A percentile compares a stretch with the other conserved stretches of the same genome.
phyloP scores from a whole-genome alignment of 1,284 basidiomycete species.

The Caloboletus inedulis region DNA sequence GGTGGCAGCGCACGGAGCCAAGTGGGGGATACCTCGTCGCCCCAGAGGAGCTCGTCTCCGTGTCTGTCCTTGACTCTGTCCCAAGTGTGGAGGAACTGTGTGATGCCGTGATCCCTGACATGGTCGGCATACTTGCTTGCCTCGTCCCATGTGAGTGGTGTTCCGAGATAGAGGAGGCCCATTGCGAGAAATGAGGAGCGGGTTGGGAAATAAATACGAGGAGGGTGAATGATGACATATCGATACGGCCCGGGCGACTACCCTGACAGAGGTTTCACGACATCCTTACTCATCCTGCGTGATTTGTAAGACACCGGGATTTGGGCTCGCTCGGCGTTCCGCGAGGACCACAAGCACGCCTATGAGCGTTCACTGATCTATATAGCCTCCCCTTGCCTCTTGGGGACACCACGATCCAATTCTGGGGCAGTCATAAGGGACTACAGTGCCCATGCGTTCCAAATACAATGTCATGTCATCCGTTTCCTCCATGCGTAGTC shows the following conservation, averaged over 20 bases:
- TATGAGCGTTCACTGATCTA: too few relatives aligned
- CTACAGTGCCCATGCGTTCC: not conserved
- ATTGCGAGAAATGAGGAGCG: conserved; percentile 42
- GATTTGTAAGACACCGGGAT: conserved; percentile 1
- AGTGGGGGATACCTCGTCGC: conserved; percentile 77
- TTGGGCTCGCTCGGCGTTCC: not conserved
- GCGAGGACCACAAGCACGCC: too few relatives aligned
- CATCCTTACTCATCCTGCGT: conserved; percentile 19
- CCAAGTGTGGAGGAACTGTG: conserved; percentile 94
- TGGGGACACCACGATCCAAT: too few relatives aligned
- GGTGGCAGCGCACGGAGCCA: not conserved
- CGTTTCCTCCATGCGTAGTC: conserved; percentile 73
- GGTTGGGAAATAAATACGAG: conserved; percentile 1
- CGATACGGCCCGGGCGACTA: too few relatives aligned
- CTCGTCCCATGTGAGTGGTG: conserved; percentile 91
- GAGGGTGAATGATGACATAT: not conserved
- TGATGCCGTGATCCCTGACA: conserved; percentile 90
- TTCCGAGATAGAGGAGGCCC: conserved; percentile 95
- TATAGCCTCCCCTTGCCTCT: too few relatives aligned
- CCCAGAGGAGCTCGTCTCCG: conserved; percentile 97
- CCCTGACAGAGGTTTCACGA: not conserved
- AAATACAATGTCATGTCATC: conserved; percentile 15
- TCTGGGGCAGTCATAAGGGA: too few relatives aligned
- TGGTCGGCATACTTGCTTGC: conserved; percentile 87
- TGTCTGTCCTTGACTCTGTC: conserved; percentile 85